Conservation (phyloP, 257 asterid species). For the Solanum okadae region DNA sequence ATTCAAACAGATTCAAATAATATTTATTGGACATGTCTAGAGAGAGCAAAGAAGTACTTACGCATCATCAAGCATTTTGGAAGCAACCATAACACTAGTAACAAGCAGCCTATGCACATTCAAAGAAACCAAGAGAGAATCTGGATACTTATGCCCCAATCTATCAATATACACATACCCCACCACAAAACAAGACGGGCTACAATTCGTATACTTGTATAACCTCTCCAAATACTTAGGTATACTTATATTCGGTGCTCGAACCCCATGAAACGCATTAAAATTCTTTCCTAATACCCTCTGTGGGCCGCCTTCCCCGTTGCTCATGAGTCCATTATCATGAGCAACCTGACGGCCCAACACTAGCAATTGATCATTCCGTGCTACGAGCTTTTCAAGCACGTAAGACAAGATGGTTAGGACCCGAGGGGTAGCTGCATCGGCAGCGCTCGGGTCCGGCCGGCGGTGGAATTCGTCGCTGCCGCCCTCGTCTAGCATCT, state of each 20-base stretch:
- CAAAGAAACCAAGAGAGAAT: conserved; percentile 63
- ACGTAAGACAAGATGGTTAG: conserved; percentile 52
- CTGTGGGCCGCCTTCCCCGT: background rate
- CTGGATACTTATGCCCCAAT: conserved; percentile 61
- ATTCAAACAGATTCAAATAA: rapidly evolving
- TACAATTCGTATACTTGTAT: conserved; percentile 71
- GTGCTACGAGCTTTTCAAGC: conserved; percentile 62
- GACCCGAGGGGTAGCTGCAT: conserved; percentile 51
- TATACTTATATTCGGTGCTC: conserved; percentile 63
- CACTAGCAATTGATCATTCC: conserved; percentile 49
- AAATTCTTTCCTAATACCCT: conserved; percentile 22
- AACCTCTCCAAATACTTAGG: conserved; percentile 69
- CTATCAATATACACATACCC: conserved; percentile 77
- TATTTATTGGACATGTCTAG: background rate
- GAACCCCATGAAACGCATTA: conserved; percentile 54
- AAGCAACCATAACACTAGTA: conserved; percentile 79
- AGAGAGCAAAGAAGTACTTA: conserved; percentile 13
- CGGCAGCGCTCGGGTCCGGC: conserved; percentile 30
- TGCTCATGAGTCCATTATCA: background rate
- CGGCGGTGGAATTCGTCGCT: conserved; percentile 20
- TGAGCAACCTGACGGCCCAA: background rate
- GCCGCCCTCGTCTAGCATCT: conserved; percentile 42
- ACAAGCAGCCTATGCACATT: conserved; percentile 71
- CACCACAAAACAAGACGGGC: conserved; percentile 78
- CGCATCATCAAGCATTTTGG: conserved; percentile 84